Evolutionary conservation across 2,329 filamentous ascomycete species (phyloP).

Genomic region (Aspergillus sp.): DNA sequence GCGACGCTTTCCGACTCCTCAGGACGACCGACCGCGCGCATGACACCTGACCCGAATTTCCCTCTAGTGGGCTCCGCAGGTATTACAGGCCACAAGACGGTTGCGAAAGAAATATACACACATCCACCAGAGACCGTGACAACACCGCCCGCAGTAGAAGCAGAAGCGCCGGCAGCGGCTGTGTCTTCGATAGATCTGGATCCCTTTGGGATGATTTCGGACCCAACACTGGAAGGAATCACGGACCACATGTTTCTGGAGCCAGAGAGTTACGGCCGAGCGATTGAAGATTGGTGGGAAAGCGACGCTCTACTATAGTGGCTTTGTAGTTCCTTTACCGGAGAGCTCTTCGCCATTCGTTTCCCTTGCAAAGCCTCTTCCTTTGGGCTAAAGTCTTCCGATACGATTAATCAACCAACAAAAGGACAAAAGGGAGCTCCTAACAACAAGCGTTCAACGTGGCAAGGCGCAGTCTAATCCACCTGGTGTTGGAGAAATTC

Average conservation of each 20-base stretch:
- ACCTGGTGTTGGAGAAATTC: slow-evolving; percentile 1
- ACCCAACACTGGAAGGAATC: slow-evolving; percentile 13
- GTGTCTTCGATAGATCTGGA: slow-evolving; percentile 13
- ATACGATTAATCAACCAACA: neutral
- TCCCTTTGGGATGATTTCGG: slow-evolving; percentile 13
- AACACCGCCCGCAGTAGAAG: slow-evolving; percentile 11
- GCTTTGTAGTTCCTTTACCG: neutral
- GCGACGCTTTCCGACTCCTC: slow-evolving; percentile 23
- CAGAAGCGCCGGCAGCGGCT: neutral
- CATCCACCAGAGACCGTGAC: slow-evolving; percentile 38
- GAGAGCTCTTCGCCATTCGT: slow-evolving; percentile 3
- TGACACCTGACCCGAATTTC: slow-evolving; percentile 36
- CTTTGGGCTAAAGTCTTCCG: neutral
- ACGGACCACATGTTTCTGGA: slow-evolving; percentile 18
- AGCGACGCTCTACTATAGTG: slow-evolving; percentile 13
- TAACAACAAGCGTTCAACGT: neutral
- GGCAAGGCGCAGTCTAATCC: slow-evolving; percentile 4
- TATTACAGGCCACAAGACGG: slow-evolving; percentile 45
- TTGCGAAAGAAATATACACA: slow-evolving; percentile 38
- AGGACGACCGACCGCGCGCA: slow-evolving; percentile 16
- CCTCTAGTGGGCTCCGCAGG: slow-evolving; percentile 45
- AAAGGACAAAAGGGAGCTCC: neutral
- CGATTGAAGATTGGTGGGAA: slow-evolving; percentile 20
- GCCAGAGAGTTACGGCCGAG: slow-evolving; percentile 16
- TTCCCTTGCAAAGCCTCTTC: slow-evolving; percentile 1